These are phyloP conservation scores for Amanita molliuscula DNA, from an alignment of 768 basidiomycete genomes.

Conservation along the genomic window DNA sequence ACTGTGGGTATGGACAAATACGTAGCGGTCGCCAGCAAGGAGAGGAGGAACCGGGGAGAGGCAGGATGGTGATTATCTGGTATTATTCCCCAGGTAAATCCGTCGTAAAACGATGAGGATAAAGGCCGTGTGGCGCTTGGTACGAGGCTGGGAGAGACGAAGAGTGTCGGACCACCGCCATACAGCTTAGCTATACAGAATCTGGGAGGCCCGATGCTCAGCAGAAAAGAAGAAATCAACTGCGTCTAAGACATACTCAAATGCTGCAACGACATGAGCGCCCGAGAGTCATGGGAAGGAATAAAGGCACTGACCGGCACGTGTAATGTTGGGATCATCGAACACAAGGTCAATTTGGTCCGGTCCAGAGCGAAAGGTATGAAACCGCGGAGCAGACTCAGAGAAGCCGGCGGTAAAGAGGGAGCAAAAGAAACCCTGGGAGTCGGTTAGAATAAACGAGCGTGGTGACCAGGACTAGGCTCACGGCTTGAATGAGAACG, in stretches of 20 bases:
- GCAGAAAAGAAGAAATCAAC: neutral
- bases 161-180: slow-evolving; percentile 71
- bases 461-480: neutral
- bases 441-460: neutral
- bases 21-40: slow-evolving; percentile 77
- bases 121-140: slow-evolving; percentile 63
- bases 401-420: slow-evolving; percentile 76
- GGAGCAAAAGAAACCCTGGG: slow-evolving; percentile 77
- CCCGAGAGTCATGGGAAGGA: neutral
- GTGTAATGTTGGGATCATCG: slow-evolving; percentile 82
- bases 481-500: slow-evolving; percentile 79
- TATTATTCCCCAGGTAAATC: slow-evolving; percentile 16
- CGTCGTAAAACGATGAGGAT: slow-evolving; percentile 49
- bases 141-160: slow-evolving; percentile 52
- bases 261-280: slow-evolving; percentile 38
- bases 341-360: slow-evolving; percentile 64
- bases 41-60: slow-evolving; percentile 72
- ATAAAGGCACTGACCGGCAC: slow-evolving; percentile 49
- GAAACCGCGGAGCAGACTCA: slow-evolving; percentile 38
- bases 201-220: slow-evolving; percentile 26
- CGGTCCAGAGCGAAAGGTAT: slow-evolving; percentile 16
- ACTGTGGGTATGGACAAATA: slow-evolving; percentile 78
- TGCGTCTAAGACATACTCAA: slow-evolving; percentile 58
- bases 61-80: slow-evolving; percentile 61
- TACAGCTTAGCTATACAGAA: slow-evolving; percentile 82